Conservation (phyloP, 441 rosid species). For the Erysimum cheiri region DNA sequence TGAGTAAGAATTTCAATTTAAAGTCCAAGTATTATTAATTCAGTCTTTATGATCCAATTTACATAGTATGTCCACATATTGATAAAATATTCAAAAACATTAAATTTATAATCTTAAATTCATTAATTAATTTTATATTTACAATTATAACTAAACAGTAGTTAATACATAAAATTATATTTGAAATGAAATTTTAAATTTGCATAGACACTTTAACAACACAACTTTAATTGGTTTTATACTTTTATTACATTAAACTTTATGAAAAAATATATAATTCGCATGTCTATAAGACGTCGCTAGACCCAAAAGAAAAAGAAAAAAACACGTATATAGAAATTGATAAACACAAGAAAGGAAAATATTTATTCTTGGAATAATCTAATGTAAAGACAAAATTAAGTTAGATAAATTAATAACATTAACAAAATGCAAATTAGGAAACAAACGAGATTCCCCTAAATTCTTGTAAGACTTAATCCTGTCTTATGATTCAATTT, state of each 20-base stretch:
- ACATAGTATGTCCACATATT: not conserved
- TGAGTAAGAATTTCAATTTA: not conserved
- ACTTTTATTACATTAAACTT: no score
- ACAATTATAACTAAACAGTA: not conserved
- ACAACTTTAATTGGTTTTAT: no score
- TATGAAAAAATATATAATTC: not conserved
- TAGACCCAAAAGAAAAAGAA: not conserved
- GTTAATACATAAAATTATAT: no score
- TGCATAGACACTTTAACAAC: no score
- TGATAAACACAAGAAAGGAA: slow-evolving; percentile 7
- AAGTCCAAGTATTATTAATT: not conserved
- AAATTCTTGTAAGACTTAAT: slow-evolving; percentile 4
- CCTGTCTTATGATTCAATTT: slow-evolving; percentile 12
- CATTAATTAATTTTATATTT: not conserved
- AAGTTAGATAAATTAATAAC: not conserved
- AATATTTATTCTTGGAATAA: not conserved
- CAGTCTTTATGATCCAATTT: not conserved
- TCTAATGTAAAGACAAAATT: not conserved
- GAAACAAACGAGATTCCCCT: slow-evolving; percentile 22
- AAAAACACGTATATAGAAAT: not conserved
- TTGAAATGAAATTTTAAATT: no score
- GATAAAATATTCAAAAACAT: not conserved
- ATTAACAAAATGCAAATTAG: slow-evolving; percentile 1
- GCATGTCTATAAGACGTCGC: not conserved
- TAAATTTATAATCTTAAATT: not conserved